Conservation (phyloP, 2,329 filamentous ascomycete genomes). For the Esteya vermicola region DNA sequence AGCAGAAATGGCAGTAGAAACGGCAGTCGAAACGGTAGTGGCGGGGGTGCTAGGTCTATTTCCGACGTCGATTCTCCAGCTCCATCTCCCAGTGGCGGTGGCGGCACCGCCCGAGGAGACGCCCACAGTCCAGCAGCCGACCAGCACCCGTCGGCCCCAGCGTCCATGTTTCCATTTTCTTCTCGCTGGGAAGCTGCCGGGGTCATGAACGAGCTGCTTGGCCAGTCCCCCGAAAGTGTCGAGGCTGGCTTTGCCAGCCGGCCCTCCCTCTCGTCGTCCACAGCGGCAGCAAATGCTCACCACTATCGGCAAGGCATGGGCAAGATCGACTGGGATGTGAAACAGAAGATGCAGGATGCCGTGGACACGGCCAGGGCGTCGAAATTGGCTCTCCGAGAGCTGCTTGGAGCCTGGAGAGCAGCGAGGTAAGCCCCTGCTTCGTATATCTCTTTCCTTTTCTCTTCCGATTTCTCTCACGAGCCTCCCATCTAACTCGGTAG, state of each 20-base stretch:
- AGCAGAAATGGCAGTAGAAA: too few relatives aligned
- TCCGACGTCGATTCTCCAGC: conserved; percentile 22
- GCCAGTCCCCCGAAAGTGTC: conserved; percentile 29
- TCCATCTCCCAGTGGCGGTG: conserved; percentile 21
- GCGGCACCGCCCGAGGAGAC: too few relatives aligned
- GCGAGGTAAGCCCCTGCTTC: conserved; percentile 48
- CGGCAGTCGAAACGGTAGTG: too few relatives aligned
- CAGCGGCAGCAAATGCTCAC: too few relatives aligned
- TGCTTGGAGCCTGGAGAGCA: conserved; percentile 67
- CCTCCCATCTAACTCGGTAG: too few relatives aligned
- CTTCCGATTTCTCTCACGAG: too few relatives aligned
- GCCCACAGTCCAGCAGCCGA: too few relatives aligned
- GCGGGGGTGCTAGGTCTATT: too few relatives aligned
- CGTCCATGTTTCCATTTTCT: conserved; percentile 33
- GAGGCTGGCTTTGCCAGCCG: too few relatives aligned
- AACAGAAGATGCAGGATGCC: conserved; percentile 51
- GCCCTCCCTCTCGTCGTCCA: neutral
- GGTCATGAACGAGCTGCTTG: conserved; percentile 60
- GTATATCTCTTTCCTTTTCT: neutral
- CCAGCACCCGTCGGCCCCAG: too few relatives aligned
- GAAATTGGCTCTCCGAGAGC: conserved; percentile 71
- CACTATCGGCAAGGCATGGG: neutral
- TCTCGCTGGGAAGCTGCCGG: conserved; percentile 65
- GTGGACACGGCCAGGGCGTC: conserved; percentile 69
- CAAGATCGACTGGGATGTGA: conserved; percentile 49